Conservation (phyloP, 2,329 filamentous ascomycete species). For the Sclerotinia borealis region DNA sequence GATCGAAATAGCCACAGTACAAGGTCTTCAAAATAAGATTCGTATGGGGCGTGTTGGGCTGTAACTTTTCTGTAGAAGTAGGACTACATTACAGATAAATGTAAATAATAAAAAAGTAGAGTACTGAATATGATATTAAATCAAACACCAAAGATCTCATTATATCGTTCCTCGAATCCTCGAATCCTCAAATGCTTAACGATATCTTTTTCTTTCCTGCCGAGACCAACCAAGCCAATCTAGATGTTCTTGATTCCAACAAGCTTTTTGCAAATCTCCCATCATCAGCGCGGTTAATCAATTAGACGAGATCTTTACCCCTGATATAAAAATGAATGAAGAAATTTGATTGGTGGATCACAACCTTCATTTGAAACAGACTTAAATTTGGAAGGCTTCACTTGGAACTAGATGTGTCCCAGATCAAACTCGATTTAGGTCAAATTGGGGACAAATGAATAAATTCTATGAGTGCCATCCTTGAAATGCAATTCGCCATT, state of each 20-base stretch:
- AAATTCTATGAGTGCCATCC: neutral
- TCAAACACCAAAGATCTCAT: neutral
- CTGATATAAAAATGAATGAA: neutral
- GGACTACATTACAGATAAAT: neutral
- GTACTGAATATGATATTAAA: neutral
- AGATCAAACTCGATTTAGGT: constrained; percentile 2
- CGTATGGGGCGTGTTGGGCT: neutral
- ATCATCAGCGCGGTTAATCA: constrained; percentile 6
- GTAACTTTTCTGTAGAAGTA: neutral
- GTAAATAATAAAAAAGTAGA: too few species aligned
- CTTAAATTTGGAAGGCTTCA: constrained; percentile 7
- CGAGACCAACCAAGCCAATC: neutral
- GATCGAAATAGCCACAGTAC: neutral
- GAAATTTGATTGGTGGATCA: constrained; percentile 9
- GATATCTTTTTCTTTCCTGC: neutral
- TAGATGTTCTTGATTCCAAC: neutral
- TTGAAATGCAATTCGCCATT: neutral
- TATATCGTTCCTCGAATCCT: neutral
- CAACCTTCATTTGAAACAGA: constrained; percentile 6
- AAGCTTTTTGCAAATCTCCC: too few species aligned
- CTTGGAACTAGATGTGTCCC: constrained; percentile 2
- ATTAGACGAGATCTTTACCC: constrained; percentile 7
- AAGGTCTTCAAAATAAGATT: neutral
- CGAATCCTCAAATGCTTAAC: too few species aligned
- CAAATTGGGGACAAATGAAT: constrained; percentile 2